Percentiles rank a stretch among this genome's conserved stretches.
These are phyloP conservation scores for Extremus antarcticus DNA, from an alignment of 495 filamentous ascomycete species.

Conservation along the genomic window DNA sequence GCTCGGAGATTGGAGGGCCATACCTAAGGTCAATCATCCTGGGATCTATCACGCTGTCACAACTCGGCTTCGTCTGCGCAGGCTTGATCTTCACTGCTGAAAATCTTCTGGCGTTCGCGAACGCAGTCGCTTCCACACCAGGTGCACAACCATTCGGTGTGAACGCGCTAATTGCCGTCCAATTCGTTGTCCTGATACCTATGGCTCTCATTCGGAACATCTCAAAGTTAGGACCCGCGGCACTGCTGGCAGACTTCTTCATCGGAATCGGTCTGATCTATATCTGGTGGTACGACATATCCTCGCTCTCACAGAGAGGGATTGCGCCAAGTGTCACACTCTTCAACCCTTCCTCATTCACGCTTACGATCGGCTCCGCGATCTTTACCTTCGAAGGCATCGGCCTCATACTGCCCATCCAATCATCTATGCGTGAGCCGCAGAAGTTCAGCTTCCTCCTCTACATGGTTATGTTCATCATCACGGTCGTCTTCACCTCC, in stretches of 20 bases:
- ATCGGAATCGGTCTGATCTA: constrained; percentile 53
- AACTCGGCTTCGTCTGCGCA: constrained; percentile 56
- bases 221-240: constrained; percentile 49
- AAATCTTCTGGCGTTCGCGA: constrained; percentile 46
- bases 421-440: constrained; percentile 50
- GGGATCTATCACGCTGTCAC: constrained; percentile 50
- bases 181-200: constrained; percentile 46
- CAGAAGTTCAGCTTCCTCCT: constrained; percentile 49
- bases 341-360: constrained; percentile 52
- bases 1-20: constrained; percentile 41
- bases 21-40: constrained; percentile 44
- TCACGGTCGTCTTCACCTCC: constrained; percentile 52
- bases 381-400: constrained; percentile 64
- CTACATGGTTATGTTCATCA: constrained; percentile 48
- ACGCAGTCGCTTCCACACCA: constrained; percentile 54
- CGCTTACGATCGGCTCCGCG: constrained; percentile 49
- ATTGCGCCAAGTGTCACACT: constrained; percentile 41
- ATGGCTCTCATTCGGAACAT: constrained; percentile 54
- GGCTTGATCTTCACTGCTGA: constrained; percentile 58
- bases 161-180: constrained; percentile 42
- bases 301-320: constrained; percentile 35
- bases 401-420: constrained; percentile 54
- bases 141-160: constrained; percentile 18
- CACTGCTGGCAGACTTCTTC: constrained; percentile 50
- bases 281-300: constrained; percentile 52